These are phyloP conservation scores for Polygonum maritimum DNA, from an alignment of 148 eudicot genomes.

Conservation along the genomic window DNA sequence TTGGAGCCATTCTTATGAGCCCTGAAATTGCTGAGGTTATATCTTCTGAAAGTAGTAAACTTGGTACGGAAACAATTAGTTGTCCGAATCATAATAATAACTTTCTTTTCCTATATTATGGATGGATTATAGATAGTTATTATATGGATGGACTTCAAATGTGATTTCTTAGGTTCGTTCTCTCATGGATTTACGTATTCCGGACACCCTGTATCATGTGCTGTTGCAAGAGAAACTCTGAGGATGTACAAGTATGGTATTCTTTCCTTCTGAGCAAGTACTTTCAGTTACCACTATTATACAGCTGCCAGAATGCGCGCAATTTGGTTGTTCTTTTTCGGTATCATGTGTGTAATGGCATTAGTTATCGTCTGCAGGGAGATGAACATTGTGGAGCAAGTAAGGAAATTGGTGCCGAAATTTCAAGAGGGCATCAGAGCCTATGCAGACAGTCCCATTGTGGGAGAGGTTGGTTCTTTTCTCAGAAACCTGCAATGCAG, in stretches of 20 bases:
- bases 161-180: conserved; percentile 42
- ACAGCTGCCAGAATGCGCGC: neutral
- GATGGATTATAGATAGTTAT: neutral
- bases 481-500: neutral
- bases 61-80: conserved; percentile 37
- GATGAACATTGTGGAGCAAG: conserved; percentile 66
- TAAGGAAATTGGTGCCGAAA: conserved; percentile 52
- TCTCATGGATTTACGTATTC: conserved; percentile 96
- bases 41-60: conserved; percentile 75
- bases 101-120: neutral
- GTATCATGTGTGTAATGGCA: neutral
- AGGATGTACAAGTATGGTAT: conserved; percentile 77
- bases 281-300: neutral
- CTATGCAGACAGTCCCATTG: conserved; percentile 72
- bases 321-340: neutral
- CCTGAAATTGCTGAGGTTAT: conserved; percentile 77
- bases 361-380: conserved; percentile 42
- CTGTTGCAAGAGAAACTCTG: conserved; percentile 87
- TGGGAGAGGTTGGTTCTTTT: conserved; percentile 70
- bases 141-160: neutral
- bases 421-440: conserved; percentile 84
- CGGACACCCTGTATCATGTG: conserved; percentile 94
- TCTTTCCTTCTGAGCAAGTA: conserved; percentile 5
- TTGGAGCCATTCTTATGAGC: conserved; percentile 90
- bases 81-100: neutral